Evolutionary conservation across 192 early-diverging fungal genomes (phyloP).

Genomic region (Spizellomyces punctatus): DNA sequence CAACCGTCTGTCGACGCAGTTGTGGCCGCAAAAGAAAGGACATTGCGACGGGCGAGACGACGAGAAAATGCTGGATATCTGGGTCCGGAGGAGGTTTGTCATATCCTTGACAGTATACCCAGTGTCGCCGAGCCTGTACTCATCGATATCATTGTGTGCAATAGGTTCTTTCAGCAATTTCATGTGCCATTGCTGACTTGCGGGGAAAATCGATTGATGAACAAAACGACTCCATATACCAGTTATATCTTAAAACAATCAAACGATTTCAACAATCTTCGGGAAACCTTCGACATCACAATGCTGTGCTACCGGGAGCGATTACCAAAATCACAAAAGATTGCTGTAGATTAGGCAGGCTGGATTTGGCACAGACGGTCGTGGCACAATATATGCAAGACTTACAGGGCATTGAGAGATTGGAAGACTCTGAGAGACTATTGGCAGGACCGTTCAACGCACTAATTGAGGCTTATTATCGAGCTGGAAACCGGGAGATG

Average conservation of each 20-base stretch:
- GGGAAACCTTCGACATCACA: neutral
- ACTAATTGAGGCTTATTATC: neutral
- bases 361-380: conserved; percentile 17
- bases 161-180: too few species aligned
- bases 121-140: too few species aligned
- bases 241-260: neutral
- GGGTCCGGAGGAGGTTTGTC: conserved; percentile 4
- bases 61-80: conserved; percentile 11
- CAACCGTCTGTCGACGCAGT: too few species aligned
- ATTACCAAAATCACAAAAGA: too few species aligned
- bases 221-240: neutral
- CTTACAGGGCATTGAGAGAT: neutral
- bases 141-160: too few species aligned
- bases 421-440: neutral
- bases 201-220: neutral
- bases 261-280: conserved; percentile 1
- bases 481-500: neutral
- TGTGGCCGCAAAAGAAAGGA: too few species aligned
- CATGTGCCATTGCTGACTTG: too few species aligned
- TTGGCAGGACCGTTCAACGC: conserved; percentile 19
- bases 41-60: neutral
- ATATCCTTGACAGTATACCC: neutral
- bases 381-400: conserved; percentile 9
- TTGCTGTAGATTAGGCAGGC: too few species aligned
- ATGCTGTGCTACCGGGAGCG: too few species aligned